These are phyloP conservation scores for Yarrowia sp. DNA, from an alignment of 805 yeast species.

Conservation along the genomic window DNA sequence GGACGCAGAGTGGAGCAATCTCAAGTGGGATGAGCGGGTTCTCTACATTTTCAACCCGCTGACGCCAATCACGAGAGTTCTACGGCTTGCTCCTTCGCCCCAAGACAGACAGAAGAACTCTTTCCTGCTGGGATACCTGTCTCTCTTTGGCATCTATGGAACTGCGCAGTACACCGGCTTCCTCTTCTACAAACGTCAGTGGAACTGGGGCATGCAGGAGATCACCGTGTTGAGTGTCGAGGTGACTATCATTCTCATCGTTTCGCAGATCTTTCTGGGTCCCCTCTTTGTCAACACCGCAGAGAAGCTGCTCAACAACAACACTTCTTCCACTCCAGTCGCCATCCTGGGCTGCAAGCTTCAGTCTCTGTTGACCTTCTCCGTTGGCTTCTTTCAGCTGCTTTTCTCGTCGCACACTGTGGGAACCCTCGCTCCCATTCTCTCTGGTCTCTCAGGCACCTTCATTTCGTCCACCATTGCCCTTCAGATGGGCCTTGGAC, in stretches of 20 bases:
- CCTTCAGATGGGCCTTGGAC: conserved; percentile 5
- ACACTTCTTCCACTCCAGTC: conserved; percentile 7
- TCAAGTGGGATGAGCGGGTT: neutral
- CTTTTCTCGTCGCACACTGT: neutral
- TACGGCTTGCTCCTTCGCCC: neutral
- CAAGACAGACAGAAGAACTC: neutral
- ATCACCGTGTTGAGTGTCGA: neutral
- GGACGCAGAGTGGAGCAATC: conserved; percentile 1
- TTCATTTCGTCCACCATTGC: conserved; percentile 21
- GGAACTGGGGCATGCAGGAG: conserved; percentile 19
- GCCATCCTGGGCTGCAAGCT: conserved; percentile 16
- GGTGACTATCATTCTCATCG: neutral
- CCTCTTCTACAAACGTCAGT: conserved; percentile 8
- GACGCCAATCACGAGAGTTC: neutral
- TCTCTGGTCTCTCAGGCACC: conserved; percentile 11
- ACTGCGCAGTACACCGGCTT: conserved; percentile 14
- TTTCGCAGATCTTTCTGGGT: conserved; percentile 2
- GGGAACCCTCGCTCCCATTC: neutral
- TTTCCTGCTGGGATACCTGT: neutral
- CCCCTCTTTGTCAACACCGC: conserved; percentile 3
- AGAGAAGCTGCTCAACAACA: neutral
- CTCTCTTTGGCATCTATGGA: neutral
- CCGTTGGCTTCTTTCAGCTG: neutral
- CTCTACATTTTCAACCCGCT: neutral
- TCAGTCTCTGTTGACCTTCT: neutral